Base-by-base conservation (phyloP, 73 alveolate genomes). In the Paramecium biaurelia region DNA sequence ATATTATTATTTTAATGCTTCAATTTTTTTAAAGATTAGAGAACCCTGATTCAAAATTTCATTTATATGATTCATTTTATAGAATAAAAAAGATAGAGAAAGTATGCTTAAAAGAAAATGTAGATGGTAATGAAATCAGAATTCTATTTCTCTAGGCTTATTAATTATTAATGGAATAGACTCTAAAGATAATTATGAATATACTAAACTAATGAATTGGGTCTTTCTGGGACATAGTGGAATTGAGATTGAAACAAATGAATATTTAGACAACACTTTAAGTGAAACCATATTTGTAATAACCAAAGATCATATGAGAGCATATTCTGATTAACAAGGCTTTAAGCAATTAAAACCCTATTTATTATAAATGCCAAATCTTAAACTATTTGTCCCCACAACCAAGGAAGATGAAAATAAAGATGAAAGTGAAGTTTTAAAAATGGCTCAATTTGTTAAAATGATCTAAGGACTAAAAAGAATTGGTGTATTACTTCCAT, bases 181-280 rank as follows among this genome's bases (percentile, higher is more conserved):
- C 11, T 89, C 94, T 5, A 76, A 67, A 45, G 94, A 89, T 43
- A 89, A 89, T 43, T 49, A 76, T 18, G 89, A 89, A 42, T 89
- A 63, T 47, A 82, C 47, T 7, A 70, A 89, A 89, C 70, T 70
- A 34, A 89, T 82, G 57, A 89, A 89, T 89, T 89, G 94, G 94
- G 21, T 89, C 15, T 89, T 70, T 70, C 53, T 89, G n/a, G 92
- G 94, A 0, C 26, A 70, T 49, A 70, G 85, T 45, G 94, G 94
- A 26, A 58, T 89, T 11, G 94, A 89, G 49, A 70, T 68, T 15
- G 94, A 89, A 67, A 82, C 35, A 23, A 70, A 89, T 43, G 94
- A 89, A 30, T 89, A 89, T 26, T 89, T 89, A 41, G 87, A 89
- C 49, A 32, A 20, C 41, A 53, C 41, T 18, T 89, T 70, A n/a